Conservation (phyloP, 2,329 filamentous ascomycete genomes). For the Massarina eburnea region DNA sequence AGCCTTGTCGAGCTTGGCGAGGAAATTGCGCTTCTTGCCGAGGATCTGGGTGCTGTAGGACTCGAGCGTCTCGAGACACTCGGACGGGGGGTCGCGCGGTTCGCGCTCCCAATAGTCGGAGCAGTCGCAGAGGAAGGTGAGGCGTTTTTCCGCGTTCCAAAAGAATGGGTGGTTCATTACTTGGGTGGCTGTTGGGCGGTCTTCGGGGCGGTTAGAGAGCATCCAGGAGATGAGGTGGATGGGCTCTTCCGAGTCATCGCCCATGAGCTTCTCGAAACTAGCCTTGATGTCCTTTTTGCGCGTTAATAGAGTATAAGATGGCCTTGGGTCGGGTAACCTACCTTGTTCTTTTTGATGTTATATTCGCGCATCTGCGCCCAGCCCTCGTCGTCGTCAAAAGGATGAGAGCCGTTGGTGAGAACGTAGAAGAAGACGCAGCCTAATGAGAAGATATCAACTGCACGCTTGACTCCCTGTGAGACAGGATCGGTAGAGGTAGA, state of each 20-base stretch:
- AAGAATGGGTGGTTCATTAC: constrained; percentile 96
- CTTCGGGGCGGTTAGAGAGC: constrained; percentile 66
- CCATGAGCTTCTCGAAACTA: constrained; percentile 72
- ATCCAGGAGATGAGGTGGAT: constrained; percentile 84
- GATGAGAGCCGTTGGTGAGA: constrained; percentile 87
- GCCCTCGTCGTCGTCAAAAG: constrained; percentile 89
- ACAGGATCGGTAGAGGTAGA: constrained; percentile 47
- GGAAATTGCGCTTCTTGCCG: constrained; percentile 70
- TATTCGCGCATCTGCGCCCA: constrained; percentile 85
- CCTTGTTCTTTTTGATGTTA: constrained; percentile 88
- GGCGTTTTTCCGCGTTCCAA: constrained; percentile 85
- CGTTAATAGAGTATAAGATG: not conserved
- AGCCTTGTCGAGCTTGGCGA: constrained; percentile 71
- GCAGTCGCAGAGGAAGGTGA: constrained; percentile 92
- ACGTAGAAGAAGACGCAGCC: constrained; percentile 99
- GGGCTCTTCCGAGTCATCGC: constrained; percentile 83
- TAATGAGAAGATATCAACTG: constrained; percentile 96
- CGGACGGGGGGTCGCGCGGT: constrained; percentile 76
- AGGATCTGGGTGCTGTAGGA: constrained; percentile 50
- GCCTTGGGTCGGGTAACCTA: not conserved
- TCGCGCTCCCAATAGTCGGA: constrained; percentile 97
- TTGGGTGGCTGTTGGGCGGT: constrained; percentile 71
- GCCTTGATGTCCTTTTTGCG: constrained; percentile 50
- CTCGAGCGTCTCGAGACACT: constrained; percentile 63
- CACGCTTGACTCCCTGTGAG: constrained; percentile 79